phyloP scores from a whole-genome alignment of 345 rosid genomes.

The Boechera retrofracta region DNA sequence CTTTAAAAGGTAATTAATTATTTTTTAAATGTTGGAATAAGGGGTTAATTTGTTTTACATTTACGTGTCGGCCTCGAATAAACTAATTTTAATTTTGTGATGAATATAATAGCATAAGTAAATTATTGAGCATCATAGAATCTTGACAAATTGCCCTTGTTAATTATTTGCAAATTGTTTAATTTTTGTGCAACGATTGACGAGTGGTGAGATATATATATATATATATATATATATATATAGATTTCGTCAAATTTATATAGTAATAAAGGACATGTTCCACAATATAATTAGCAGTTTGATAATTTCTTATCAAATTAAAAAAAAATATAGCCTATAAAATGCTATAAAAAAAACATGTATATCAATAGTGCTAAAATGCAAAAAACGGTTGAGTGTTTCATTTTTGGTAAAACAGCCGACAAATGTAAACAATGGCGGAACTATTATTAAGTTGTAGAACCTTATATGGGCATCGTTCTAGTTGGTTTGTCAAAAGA shows the following conservation, averaged over 20 bases:
- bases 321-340: no score
- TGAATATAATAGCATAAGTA: background rate
- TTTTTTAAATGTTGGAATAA: no score
- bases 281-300: background rate
- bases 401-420: background rate
- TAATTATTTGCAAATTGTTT: no score
- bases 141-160: background rate
- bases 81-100: background rate
- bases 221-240: no score
- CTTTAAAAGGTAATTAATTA: no score
- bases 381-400: background rate
- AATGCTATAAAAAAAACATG: background rate
- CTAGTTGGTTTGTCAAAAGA: background rate
- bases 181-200: no score
- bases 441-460: background rate
- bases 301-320: background rate
- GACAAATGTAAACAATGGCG: background rate
- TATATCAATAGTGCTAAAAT: background rate
- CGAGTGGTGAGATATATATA: background rate
- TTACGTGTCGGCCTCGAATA: no score
- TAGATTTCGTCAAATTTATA: no score
- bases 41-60: no score
- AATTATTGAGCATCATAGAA: background rate
- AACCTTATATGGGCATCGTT: background rate
- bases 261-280: background rate